Conservation (phyloP, 2,329 filamentous ascomycete species). For the Cordyceps pruinosa region DNA sequence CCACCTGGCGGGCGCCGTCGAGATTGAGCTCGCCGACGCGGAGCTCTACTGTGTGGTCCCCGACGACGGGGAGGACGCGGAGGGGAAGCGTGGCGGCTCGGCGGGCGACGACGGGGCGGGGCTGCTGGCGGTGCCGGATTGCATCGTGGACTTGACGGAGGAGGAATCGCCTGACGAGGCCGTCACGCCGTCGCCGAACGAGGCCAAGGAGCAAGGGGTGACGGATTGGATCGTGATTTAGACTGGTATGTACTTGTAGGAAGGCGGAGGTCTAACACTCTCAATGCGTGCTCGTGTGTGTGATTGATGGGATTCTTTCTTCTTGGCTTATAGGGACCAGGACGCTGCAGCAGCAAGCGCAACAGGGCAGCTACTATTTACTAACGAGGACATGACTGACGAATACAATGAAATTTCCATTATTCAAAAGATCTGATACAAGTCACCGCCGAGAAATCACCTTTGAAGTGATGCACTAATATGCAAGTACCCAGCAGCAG, state of each 20-base stretch:
- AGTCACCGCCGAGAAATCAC: too few relatives aligned
- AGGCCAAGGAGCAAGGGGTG: background rate
- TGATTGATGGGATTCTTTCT: background rate
- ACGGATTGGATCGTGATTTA: background rate
- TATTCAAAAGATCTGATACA: background rate
- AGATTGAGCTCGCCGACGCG: conserved; percentile 22
- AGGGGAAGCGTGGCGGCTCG: background rate
- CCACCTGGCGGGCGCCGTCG: conserved; percentile 18
- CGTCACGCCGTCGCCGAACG: background rate
- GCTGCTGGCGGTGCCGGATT: background rate
- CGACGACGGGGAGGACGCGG: background rate
- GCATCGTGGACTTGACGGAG: background rate
- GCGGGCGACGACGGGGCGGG: background rate
- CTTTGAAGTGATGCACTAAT: background rate
- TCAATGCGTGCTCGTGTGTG: background rate
- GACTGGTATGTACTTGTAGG: too few relatives aligned
- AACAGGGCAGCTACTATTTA: background rate
- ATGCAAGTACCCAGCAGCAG: too few relatives aligned
- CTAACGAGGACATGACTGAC: background rate
- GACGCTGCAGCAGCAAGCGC: background rate
- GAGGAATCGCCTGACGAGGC: background rate
- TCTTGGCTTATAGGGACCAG: too few relatives aligned
- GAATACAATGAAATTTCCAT: background rate
- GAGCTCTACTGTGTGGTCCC: conserved; percentile 16
- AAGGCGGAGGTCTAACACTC: background rate